Evolutionary conservation across 2,329 filamentous ascomycete genomes (phyloP).

Genomic region (Herpotrichia juniperi): DNA sequence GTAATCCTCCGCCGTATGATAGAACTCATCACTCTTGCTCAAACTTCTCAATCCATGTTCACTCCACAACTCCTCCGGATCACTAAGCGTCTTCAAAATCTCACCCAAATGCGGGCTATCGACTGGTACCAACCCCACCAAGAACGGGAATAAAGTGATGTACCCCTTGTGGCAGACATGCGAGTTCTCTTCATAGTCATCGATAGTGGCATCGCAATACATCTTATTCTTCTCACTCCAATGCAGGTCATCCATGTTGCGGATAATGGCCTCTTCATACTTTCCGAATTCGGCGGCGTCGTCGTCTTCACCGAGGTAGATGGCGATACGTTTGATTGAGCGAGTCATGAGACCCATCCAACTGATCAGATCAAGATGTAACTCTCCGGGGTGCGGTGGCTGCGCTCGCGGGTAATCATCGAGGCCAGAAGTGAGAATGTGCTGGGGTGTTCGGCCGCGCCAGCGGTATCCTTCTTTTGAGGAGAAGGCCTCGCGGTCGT

Average conservation of each 20-base stretch:
- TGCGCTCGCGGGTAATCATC: conserved; percentile 96
- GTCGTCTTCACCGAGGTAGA: conserved; percentile 74
- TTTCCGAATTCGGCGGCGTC: conserved; percentile 75
- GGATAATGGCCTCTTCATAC: conserved; percentile 76
- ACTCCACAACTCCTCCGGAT: conserved; percentile 89
- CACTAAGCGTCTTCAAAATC: conserved; percentile 76
- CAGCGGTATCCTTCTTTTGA: conserved; percentile 93
- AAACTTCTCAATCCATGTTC: conserved; percentile 86
- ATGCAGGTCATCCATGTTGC: conserved; percentile 90
- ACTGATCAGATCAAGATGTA: conserved; percentile 91
- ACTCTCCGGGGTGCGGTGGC: conserved; percentile 92
- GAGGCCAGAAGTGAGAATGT: conserved; percentile 90
- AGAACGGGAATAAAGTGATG: conserved; percentile 89
- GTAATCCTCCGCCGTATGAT: conserved; percentile 94
- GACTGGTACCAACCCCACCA: conserved; percentile 77
- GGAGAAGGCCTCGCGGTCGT: conserved; percentile 87
- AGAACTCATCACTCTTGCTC: conserved; percentile 81
- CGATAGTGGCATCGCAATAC: conserved; percentile 94
- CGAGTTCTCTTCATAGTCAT: conserved; percentile 88
- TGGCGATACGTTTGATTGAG: conserved; percentile 80
- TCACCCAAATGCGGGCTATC: conserved; percentile 76
- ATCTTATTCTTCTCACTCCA: conserved; percentile 82
- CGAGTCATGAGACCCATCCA: conserved; percentile 98
- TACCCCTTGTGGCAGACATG: conserved; percentile 98
- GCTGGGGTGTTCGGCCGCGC: conserved; percentile 84